phyloP scores from a whole-genome alignment of 495 filamentous ascomycete species.

The Trichoderma virens region DNA sequence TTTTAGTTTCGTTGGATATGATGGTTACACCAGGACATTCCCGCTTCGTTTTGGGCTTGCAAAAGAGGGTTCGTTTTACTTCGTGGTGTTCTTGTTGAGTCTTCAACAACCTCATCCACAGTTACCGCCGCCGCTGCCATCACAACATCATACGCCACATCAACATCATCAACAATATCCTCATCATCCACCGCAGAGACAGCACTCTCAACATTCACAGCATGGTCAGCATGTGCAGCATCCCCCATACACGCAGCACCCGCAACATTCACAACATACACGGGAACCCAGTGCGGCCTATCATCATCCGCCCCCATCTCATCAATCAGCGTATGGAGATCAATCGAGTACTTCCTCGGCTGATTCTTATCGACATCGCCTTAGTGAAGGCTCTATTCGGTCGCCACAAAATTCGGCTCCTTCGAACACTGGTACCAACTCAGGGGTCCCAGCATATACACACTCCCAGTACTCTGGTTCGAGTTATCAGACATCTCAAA shows the following conservation, averaged over 20 bases:
- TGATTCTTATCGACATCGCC: conserved; percentile 30
- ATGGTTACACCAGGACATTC: conserved; percentile 36
- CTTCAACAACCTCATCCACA: conserved; percentile 26
- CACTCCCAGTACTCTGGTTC: conserved; percentile 32
- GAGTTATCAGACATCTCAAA: conserved; percentile 39
- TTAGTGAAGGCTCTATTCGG: conserved; percentile 29
- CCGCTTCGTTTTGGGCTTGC: conserved; percentile 40
- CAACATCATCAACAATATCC: conserved; percentile 30
- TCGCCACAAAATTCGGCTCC: conserved; percentile 23
- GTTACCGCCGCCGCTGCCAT: conserved; percentile 38
- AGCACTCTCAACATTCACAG: conserved; percentile 22
- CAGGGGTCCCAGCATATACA: conserved; percentile 27
- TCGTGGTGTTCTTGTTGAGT: conserved; percentile 39
- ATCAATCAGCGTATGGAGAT: conserved; percentile 33
- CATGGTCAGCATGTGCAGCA: conserved; percentile 13
- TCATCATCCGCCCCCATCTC: conserved; percentile 24
- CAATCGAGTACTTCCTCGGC: conserved; percentile 36
- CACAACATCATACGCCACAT: background rate
- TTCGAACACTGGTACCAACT: conserved; percentile 21
- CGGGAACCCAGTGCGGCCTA: conserved; percentile 34
- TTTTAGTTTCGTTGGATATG: conserved; percentile 39
- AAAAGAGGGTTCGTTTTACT: conserved; percentile 46
- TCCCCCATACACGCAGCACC: conserved; percentile 15
- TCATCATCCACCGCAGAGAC: conserved; percentile 28
- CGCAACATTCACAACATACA: background rate